A percentile compares a stretch with the other conserved stretches of the same genome.
Evolutionary conservation across 257 asterid genomes (phyloP).

Genomic region (Ilex aquifolium): DNA sequence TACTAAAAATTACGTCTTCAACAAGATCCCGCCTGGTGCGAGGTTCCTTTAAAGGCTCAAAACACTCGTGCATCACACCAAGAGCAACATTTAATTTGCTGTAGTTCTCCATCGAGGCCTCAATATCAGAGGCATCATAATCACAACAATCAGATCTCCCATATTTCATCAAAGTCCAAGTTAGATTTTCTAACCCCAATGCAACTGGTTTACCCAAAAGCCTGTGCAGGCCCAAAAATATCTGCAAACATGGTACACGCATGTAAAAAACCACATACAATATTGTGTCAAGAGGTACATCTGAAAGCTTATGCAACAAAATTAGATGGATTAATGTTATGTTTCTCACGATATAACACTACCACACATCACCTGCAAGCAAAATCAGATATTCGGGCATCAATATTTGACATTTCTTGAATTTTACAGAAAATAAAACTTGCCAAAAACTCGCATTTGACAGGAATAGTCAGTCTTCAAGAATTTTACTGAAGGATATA

Average conservation of each 20-base stretch:
- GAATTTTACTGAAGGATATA: too few relatives aligned
- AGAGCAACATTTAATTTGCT: conserved; percentile 77
- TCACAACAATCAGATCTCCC: conserved; percentile 25
- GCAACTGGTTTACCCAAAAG: conserved; percentile 53
- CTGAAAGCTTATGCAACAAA: background rate
- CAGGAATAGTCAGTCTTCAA: too few relatives aligned
- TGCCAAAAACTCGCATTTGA: too few relatives aligned
- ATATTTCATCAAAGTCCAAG: conserved; percentile 70
- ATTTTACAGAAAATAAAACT: too few relatives aligned
- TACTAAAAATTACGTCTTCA: conserved; percentile 75
- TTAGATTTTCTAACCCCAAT: conserved; percentile 47
- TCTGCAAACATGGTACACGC: conserved; percentile 35
- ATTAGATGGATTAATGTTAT: background rate
- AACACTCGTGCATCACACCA: conserved; percentile 82
- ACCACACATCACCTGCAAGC: too few relatives aligned
- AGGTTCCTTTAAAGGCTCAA: conserved; percentile 74
- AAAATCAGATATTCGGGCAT: too few relatives aligned
- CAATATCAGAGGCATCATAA: conserved; percentile 27
- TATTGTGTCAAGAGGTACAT: background rate
- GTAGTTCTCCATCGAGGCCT: conserved; percentile 37
- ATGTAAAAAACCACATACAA: background rate
- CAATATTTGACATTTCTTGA: too few relatives aligned
- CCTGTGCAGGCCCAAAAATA: conserved; percentile 47
- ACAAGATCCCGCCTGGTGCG: conserved; percentile 66
- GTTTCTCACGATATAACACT: too few relatives aligned